phyloP scores from a whole-genome alignment of 2,329 filamentous ascomycete species.

The Gnomoniopsis sp. region DNA sequence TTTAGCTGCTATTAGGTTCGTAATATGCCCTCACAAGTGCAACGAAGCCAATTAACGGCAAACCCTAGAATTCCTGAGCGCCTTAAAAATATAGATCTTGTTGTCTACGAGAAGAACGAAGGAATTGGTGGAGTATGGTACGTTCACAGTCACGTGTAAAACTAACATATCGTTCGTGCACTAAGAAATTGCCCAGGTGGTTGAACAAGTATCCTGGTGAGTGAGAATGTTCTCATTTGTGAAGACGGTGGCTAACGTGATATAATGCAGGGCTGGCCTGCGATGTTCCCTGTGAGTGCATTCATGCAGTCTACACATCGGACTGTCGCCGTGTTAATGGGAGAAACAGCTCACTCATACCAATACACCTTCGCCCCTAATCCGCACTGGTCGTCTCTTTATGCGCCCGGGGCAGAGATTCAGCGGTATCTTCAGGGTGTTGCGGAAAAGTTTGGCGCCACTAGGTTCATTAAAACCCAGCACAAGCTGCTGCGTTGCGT shows the following conservation, averaged over 20 bases:
- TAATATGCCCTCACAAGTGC: not conserved
- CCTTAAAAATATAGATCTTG: constrained; percentile 31
- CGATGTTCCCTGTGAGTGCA: constrained; percentile 33
- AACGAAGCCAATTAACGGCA: not conserved
- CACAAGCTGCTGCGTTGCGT: constrained; percentile 38
- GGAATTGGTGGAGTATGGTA: constrained; percentile 33
- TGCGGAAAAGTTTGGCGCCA: constrained; percentile 42
- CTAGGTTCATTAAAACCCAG: constrained; percentile 42
- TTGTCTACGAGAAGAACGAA: constrained; percentile 34
- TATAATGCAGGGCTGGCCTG: constrained; percentile 27
- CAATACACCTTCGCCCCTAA: constrained; percentile 55
- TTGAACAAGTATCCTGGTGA: constrained; percentile 31
- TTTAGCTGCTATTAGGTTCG: constrained; percentile 28
- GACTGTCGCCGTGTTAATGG: not conserved
- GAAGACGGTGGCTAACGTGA: not conserved
- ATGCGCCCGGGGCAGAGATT: constrained; percentile 46
- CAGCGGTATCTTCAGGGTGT: constrained; percentile 45
- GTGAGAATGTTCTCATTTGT: not conserved
- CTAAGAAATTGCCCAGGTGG: constrained; percentile 22
- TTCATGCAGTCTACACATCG: not conserved
- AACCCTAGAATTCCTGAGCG: constrained; percentile 28
- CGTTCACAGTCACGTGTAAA: not conserved
- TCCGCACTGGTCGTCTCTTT: constrained; percentile 50
- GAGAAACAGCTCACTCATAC: constrained; percentile 45
- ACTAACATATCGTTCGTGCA: not conserved